phyloP scores from a whole-genome alignment of 331 rosid species.

The Telfairia occidentalis region DNA sequence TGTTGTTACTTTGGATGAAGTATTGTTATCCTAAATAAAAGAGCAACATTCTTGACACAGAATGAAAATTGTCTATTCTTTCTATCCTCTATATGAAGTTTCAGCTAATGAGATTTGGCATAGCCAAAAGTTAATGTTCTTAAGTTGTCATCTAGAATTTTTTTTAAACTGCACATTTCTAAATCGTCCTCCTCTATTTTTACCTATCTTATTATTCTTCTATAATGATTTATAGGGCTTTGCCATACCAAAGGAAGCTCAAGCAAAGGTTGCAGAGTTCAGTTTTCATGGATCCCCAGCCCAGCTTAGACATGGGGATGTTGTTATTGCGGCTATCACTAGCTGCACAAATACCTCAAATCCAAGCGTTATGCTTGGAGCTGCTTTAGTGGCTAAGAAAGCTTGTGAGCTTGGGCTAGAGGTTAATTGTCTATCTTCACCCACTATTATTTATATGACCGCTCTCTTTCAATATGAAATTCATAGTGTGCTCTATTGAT shows the following conservation, averaged over 20 bases:
- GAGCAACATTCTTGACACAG: neutral
- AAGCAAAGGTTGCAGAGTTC: conserved; percentile 59
- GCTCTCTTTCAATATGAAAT: neutral
- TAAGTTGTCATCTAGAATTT: neutral
- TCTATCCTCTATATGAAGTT: neutral
- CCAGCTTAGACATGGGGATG: conserved; percentile 71
- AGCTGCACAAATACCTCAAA: conserved; percentile 96
- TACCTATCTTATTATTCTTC: neutral
- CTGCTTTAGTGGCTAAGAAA: conserved; percentile 83
- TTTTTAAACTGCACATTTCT: neutral
- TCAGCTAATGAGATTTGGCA: neutral
- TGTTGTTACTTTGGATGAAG: neutral
- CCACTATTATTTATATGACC: neutral
- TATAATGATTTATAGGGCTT: conserved; percentile 45
- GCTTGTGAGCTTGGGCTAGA: conserved; percentile 69
- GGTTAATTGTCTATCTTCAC: conserved; percentile 30
- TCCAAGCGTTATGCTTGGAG: conserved; percentile 95
- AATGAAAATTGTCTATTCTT: neutral
- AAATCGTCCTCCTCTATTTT: neutral
- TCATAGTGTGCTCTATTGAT: neutral
- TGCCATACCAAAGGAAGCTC: conserved; percentile 76
- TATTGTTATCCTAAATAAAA: neutral
- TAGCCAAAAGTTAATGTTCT: neutral
- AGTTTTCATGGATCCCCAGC: conserved; percentile 72
- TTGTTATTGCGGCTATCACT: conserved; percentile 88